Conservation (phyloP, 805 yeast genomes). For the Schizosaccharomyces cryophilus region DNA sequence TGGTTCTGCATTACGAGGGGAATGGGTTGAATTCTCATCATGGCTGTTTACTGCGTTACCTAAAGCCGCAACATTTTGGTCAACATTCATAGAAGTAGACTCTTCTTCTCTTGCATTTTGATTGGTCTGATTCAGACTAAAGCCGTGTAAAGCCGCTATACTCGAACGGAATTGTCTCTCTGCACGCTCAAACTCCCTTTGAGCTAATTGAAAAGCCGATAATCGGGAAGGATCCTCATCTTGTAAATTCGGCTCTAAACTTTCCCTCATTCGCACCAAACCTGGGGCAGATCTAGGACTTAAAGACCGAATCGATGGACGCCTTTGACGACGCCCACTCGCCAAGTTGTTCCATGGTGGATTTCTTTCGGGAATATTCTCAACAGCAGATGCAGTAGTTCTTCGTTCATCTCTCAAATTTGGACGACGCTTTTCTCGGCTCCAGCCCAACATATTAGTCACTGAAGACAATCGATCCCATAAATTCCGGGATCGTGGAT, state of each 20-base stretch:
- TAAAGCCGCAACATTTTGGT: no score
- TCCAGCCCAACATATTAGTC: background rate
- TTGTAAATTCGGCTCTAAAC: no score
- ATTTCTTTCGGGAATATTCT: no score
- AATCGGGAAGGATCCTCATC: background rate
- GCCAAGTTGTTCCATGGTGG: background rate
- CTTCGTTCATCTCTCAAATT: background rate
- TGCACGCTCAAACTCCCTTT: background rate
- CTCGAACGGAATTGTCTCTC: background rate
- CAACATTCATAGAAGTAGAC: no score
- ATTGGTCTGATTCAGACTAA: background rate
- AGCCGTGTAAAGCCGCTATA: background rate
- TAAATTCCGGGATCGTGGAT: background rate
- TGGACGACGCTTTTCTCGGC: background rate
- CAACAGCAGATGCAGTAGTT: no score
- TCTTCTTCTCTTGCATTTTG: background rate
- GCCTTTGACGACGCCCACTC: background rate
- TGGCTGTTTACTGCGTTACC: no score
- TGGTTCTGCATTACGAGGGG: background rate
- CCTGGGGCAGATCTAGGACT: background rate
- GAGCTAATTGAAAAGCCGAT: background rate
- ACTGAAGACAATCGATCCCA: background rate
- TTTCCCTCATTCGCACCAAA: no score
- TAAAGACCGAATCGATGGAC: background rate
- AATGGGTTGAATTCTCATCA: no score